Conservation (phyloP, 192 early-diverging fungal species). For the Podila epigama region DNA sequence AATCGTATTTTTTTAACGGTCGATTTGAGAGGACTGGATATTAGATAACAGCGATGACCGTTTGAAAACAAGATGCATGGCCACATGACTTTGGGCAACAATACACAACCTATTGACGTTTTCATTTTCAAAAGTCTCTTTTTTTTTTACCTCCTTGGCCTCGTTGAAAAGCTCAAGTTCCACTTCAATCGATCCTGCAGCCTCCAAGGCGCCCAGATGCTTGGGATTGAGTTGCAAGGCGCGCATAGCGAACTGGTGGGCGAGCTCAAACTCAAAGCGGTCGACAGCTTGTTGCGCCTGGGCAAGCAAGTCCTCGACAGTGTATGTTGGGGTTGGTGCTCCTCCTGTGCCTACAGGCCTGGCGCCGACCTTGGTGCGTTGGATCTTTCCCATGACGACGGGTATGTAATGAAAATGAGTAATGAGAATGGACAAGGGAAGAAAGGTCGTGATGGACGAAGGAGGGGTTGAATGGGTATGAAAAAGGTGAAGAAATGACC, state of each 20-base stretch:
- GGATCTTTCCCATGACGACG: conserved; percentile 37
- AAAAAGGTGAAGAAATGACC: neutral
- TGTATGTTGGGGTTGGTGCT: conserved; percentile 47
- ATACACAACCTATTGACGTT: neutral
- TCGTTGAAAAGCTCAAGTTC: conserved; percentile 74
- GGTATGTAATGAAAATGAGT: neutral
- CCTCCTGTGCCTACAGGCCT: neutral
- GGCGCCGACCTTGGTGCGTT: conserved; percentile 33
- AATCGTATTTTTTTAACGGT: conserved; percentile 7
- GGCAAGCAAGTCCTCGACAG: conserved; percentile 65
- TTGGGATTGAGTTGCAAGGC: conserved; percentile 69
- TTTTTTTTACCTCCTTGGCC: conserved; percentile 60
- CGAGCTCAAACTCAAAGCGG: conserved; percentile 76
- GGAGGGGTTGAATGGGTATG: neutral
- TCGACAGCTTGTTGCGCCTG: conserved; percentile 76
- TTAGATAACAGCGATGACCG: no score
- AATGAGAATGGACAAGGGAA: neutral
- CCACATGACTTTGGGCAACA: neutral
- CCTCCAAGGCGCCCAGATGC: conserved; percentile 68
- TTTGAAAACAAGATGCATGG: no score
- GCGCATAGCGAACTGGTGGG: conserved; percentile 71
- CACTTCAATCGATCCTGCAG: conserved; percentile 77
- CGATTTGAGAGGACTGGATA: no score
- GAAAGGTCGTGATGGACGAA: neutral
- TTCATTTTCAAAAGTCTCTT: neutral